Base-by-base conservation (phyloP, 495 filamentous ascomycete species). In the Astrothelium subdiscretum region DNA sequence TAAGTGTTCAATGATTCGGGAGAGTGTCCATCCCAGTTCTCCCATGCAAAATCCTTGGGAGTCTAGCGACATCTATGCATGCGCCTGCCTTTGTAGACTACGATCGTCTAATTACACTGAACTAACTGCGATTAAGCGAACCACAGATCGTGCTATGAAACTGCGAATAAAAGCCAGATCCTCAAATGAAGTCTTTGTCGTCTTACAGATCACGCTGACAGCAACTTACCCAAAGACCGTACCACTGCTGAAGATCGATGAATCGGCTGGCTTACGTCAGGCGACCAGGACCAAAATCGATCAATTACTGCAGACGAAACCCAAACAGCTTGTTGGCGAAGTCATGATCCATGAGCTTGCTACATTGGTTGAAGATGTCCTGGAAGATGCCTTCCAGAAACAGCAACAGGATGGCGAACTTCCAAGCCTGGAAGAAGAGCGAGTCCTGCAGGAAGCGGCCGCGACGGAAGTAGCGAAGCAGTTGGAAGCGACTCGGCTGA, bases 321-420 rank as follows among this genome's bases (percentile, higher is more conserved):
- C 89, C 2, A 90, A 83, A 65, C 76, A 84, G 31, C 78, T 92
- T 11, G 76, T 91, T 20, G 88, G 87, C 2, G 83, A 87, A 63
- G 87, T 90, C 58, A 97, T 98, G 92, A 90, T 98, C 13, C 86
- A 89, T 72, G 88, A 91, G 62, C 80, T 98, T 40, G 88, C 89
- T 10, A 82, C 87, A 57, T 84, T 86, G 4, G 85, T 97, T 51
- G 86, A 89, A 63, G 94, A 97, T 64, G 83, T 92, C 20, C 77
- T 98, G 22, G 91, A 97, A 70, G 89, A 95, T 74, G 90, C 88
- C 22, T 87, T 89, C 10, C 79, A 87, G 66, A 85, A 85, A 63
- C 87, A 85, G 51, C 81, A 86, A 57, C 48, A 24, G 20, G 84
- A 87, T 18, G 78, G 83, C 60, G 81, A 90, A 57, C 74, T 96